Evolutionary conservation across 352 stramenopile genomes (phyloP).

Genomic region (Phytophthora litchii): DNA sequence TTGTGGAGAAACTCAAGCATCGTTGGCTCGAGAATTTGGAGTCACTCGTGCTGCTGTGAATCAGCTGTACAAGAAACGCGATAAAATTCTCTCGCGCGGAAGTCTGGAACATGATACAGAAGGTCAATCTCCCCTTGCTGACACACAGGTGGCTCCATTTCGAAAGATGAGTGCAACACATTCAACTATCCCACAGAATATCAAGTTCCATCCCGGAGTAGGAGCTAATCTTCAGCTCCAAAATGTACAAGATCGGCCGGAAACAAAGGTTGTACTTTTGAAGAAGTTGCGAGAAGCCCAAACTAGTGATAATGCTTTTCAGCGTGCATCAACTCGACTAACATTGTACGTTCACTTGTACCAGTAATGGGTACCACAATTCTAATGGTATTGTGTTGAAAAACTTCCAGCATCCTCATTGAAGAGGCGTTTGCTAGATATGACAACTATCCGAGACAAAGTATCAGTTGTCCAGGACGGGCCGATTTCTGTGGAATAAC

Average conservation of each 20-base stretch:
- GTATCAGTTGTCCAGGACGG: not conserved
- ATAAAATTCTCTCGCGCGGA: constrained; percentile 20
- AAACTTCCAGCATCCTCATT: not conserved
- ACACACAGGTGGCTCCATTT: not conserved
- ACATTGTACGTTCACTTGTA: constrained; percentile 1
- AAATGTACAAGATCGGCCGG: not conserved
- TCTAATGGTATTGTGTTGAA: not conserved
- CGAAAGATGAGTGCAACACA: not conserved
- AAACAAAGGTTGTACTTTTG: not conserved
- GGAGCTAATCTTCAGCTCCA: not conserved
- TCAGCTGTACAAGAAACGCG: constrained; percentile 24
- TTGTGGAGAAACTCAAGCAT: constrained; percentile 10
- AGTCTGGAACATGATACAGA: not conserved
- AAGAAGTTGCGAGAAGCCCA: not conserved
- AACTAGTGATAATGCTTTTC: not conserved
- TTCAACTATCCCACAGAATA: too few species aligned
- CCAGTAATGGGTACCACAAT: too few species aligned
- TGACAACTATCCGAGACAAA: not conserved
- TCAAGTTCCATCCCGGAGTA: too few species aligned
- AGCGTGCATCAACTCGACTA: not conserved
- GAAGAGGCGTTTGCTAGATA: constrained; percentile 1
- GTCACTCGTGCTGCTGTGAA: constrained; percentile 23
- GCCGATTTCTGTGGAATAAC: constrained; percentile 1
- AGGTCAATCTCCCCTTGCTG: not conserved
- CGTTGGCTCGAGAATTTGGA: constrained; percentile 19